Evolutionary conservation across 345 rosid genomes (phyloP).

Genomic region (Citrus maxima): DNA sequence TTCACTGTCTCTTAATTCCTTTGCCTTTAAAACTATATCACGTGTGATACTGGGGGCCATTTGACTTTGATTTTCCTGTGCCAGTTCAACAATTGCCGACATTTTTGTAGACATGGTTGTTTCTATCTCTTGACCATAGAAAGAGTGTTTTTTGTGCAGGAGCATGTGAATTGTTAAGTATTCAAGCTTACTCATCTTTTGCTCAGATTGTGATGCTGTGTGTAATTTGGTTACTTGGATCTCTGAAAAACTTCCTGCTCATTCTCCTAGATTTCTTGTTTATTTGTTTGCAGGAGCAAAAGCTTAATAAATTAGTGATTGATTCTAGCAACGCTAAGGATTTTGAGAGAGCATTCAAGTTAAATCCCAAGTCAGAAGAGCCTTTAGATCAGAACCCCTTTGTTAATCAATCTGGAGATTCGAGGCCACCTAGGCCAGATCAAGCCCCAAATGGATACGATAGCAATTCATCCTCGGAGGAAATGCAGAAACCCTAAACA

Average conservation of each 20-base stretch:
- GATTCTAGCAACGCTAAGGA: slow-evolving; percentile 66
- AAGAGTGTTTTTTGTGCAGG: neutral
- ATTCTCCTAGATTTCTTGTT: neutral
- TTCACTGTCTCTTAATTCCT: neutral
- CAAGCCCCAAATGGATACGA: slow-evolving; percentile 19
- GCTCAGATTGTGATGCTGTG: neutral
- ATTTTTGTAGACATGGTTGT: neutral
- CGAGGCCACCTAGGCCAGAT: slow-evolving; percentile 23
- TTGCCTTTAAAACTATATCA: neutral
- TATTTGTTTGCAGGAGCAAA: slow-evolving; percentile 67
- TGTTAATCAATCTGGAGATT: slow-evolving; percentile 16
- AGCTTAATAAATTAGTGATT: slow-evolving; percentile 61
- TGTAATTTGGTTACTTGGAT: neutral
- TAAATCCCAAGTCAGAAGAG: slow-evolving; percentile 40
- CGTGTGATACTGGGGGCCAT: neutral
- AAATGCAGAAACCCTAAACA: slow-evolving; percentile 40
- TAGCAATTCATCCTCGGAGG: slow-evolving; percentile 51
- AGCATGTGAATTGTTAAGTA: neutral
- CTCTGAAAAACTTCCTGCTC: neutral
- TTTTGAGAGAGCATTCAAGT: slow-evolving; percentile 70
- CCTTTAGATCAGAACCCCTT: slow-evolving; percentile 33
- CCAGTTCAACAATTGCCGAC: neutral
- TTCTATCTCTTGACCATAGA: neutral
- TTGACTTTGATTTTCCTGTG: neutral
- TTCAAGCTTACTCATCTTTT: neutral